These are phyloP conservation scores for Gossypium longicalyx DNA, from an alignment of 345 rosid genomes.

Conservation along the genomic window DNA sequence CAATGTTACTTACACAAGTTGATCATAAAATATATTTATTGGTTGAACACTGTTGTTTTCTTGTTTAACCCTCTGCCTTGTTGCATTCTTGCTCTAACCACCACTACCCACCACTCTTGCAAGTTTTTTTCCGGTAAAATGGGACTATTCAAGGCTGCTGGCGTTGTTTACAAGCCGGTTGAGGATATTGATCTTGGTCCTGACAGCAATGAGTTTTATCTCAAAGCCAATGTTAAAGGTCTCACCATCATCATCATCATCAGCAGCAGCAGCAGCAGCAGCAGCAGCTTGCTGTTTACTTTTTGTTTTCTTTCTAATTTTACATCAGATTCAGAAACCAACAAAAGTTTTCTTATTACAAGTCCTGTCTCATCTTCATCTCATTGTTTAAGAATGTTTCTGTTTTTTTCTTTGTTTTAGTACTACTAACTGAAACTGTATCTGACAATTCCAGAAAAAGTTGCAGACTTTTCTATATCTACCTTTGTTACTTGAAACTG, in stretches of 20 bases:
- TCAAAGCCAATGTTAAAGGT: constrained; percentile 68
- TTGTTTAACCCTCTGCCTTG: constrained; percentile 5
- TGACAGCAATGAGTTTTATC: constrained; percentile 34
- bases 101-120: neutral
- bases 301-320: neutral
- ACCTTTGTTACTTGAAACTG: neutral
- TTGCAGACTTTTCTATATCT: neutral
- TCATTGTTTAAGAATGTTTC: too few species aligned
- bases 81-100: constrained; percentile 1
- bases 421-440: too few species aligned
- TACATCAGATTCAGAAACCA: neutral
- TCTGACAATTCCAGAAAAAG: neutral
- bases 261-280: too few species aligned
- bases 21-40: neutral
- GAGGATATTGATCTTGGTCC: constrained; percentile 44
- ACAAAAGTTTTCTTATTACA: too few species aligned
- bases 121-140: constrained; percentile 16
- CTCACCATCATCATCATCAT: neutral
- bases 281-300: neutral
- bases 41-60: neutral
- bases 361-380: too few species aligned
- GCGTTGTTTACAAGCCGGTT: constrained; percentile 43
- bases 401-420: too few species aligned
- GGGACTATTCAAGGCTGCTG: constrained; percentile 40
- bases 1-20: neutral